Conservation (phyloP, 2,329 filamentous ascomycete species). For the Hymenoscyphus fructigenus region DNA sequence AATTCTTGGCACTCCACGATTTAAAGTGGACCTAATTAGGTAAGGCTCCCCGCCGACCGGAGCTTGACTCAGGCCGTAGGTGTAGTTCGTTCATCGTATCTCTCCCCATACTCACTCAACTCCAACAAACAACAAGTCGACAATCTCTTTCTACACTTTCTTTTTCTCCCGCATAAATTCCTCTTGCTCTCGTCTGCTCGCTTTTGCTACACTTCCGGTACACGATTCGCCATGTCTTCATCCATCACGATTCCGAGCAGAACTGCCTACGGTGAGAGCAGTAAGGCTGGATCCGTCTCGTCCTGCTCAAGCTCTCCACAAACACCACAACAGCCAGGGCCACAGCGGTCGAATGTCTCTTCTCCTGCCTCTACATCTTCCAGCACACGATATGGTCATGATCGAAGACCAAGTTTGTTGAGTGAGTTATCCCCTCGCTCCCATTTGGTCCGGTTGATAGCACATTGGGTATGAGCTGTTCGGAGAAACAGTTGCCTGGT, state of each 20-base stretch:
- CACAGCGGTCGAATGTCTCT: constrained; percentile 43
- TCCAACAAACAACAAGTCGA: background rate
- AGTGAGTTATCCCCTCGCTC: constrained; percentile 47
- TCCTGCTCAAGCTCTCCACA: constrained; percentile 57
- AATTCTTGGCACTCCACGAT: background rate
- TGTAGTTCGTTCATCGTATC: background rate
- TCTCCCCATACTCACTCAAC: background rate
- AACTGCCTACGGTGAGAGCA: constrained; percentile 40
- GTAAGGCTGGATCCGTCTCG: constrained; percentile 52
- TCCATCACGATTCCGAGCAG: constrained; percentile 66
- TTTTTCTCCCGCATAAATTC: background rate
- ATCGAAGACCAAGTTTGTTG: constrained; percentile 60
- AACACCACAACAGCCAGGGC: constrained; percentile 47
- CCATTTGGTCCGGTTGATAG: constrained; percentile 3
- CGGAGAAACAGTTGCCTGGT: background rate
- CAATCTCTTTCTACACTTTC: constrained; percentile 2
- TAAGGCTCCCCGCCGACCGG: background rate
- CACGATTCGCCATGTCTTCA: constrained; percentile 52
- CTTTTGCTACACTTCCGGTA: background rate
- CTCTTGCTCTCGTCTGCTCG: background rate
- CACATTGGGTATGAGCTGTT: background rate
- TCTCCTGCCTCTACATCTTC: constrained; percentile 39
- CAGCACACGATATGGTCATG: constrained; percentile 46
- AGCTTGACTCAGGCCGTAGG: constrained; percentile 13
- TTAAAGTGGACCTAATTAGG: background rate